Percentiles rank a stretch among this genome's conserved stretches.
phyloP scores from a whole-genome alignment of 2,329 filamentous ascomycete species.

The Fusarium sp. region DNA sequence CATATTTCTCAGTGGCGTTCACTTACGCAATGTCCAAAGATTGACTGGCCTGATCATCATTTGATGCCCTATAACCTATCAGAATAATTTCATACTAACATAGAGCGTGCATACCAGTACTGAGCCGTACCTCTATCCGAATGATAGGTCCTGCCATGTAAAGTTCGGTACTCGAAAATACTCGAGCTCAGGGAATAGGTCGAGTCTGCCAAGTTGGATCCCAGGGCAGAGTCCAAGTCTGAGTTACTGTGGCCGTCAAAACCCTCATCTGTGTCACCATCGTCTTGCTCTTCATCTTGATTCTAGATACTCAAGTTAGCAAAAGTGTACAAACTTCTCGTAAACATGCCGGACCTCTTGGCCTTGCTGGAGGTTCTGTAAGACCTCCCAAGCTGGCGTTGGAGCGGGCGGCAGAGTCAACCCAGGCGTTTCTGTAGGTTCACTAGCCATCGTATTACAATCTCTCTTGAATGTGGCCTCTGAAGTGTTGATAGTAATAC shows the following conservation, averaged over 20 bases:
- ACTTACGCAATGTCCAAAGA: conserved; percentile 17
- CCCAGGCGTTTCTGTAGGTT: not conserved
- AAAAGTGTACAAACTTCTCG: fast-evolving
- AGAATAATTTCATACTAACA: fast-evolving
- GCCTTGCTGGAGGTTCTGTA: conserved; percentile 4
- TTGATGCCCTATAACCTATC: not conserved
- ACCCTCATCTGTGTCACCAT: not conserved
- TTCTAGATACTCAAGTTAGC: not conserved
- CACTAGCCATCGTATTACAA: not conserved
- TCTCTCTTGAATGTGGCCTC: fast-evolving
- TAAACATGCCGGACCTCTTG: not conserved
- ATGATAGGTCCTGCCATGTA: conserved; percentile 17
- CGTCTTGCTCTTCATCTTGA: not conserved
- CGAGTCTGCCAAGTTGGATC: conserved; percentile 8
- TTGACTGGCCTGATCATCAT: conserved; percentile 14
- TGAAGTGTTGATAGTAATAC: fast-evolving
- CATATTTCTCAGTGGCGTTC: not conserved
- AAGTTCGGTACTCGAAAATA: conserved; percentile 9
- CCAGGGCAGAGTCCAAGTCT: conserved; percentile 11
- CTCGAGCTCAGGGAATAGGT: conserved; percentile 13
- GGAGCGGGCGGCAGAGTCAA: conserved; percentile 5
- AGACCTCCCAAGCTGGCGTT: conserved; percentile 14
- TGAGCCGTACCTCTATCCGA: conserved; percentile 7
- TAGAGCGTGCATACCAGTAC: not conserved
- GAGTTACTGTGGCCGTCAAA: not conserved